Evolutionary conservation across 768 basidiomycete species (phyloP), one percentile per base, ranked within the genome.

Genomic region (Rubroboletus pulcherrimus): DNA sequence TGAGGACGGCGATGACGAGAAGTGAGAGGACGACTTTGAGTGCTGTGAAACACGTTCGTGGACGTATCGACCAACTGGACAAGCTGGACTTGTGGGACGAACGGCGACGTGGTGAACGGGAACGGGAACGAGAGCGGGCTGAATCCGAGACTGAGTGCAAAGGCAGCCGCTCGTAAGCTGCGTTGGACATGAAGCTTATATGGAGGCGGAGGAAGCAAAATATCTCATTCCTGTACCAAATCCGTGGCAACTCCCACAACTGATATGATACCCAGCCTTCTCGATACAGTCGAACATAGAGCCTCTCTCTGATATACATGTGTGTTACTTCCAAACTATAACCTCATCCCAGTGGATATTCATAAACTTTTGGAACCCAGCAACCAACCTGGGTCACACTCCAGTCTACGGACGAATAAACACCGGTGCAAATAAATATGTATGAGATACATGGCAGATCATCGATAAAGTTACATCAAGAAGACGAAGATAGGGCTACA

Each of bases 91-190:
- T 55, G 73, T 71, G 55, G 57, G 68, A 52, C 31, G 61, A 56
- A 21, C 61, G 67, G 31, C 53, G 60, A 41, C 62, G 58, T 11
- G 68, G 65, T 7, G 71, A 65, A 44, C 69, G 68, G 39, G 62
- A 62, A 49, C 60, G 63, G 39, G 62, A 62, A 49, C 60, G 63
- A 48, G 52, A 55, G 33, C 63, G 65, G 14, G 67, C 40, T 62
- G 66, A 56, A 65, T 73, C 54, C 68, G 65, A 71, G 58, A 66
- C 64, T 24, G 74, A 74, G 67, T 80, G 80, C 73, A 81, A 74
- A 33, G 81, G 81, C 12, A 81, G 73, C 48, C 79, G 76, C 60
- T 79, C 78, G 68, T 81, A 77, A 49, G 71, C 73, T 55, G 64
- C 66, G 56, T 73, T 71, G 38, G 74, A 72, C 79, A 77, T 71